phyloP scores from a whole-genome alignment of 2,329 filamentous ascomycete genomes.

The Pyrenochaeta sp. region DNA sequence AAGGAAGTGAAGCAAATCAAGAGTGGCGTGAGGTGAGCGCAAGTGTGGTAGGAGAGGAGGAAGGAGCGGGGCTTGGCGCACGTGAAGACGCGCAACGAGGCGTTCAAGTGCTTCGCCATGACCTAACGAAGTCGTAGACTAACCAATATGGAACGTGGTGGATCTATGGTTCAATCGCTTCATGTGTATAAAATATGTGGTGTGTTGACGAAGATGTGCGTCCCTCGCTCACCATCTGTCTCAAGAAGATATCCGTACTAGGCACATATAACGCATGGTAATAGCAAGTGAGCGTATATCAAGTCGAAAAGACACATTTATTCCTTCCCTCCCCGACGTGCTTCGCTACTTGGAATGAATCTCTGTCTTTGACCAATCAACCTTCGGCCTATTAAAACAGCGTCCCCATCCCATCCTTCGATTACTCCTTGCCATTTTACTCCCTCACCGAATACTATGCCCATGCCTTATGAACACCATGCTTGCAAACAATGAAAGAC shows the following conservation, averaged over 20 bases:
- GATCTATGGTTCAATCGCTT: too few relatives aligned
- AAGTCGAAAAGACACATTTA: too few relatives aligned
- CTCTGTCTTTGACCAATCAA: not conserved
- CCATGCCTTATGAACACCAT: constrained; percentile 20
- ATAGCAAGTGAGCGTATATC: too few relatives aligned
- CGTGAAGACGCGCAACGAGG: not conserved
- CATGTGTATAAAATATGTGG: too few relatives aligned
- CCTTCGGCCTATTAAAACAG: not conserved
- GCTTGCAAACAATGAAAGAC: constrained; percentile 10
- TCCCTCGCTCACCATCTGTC: too few relatives aligned
- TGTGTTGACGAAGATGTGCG: too few relatives aligned
- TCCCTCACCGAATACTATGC: constrained; percentile 2
- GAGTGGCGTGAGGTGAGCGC: not conserved
- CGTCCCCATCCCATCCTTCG: not conserved
- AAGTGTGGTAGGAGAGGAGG: not conserved
- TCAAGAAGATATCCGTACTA: too few relatives aligned
- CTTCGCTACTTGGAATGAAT: too few relatives aligned
- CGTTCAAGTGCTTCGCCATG: not conserved
- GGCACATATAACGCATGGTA: too few relatives aligned
- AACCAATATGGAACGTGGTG: too few relatives aligned
- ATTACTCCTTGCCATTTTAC: constrained; percentile 3
- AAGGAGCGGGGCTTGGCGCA: not conserved
- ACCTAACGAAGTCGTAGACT: too few relatives aligned
- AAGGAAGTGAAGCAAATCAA: not conserved
- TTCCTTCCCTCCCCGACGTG: too few relatives aligned